Evolutionary conservation across 2,329 filamentous ascomycete genomes (phyloP).

Genomic region (Aureobasidium sp.): DNA sequence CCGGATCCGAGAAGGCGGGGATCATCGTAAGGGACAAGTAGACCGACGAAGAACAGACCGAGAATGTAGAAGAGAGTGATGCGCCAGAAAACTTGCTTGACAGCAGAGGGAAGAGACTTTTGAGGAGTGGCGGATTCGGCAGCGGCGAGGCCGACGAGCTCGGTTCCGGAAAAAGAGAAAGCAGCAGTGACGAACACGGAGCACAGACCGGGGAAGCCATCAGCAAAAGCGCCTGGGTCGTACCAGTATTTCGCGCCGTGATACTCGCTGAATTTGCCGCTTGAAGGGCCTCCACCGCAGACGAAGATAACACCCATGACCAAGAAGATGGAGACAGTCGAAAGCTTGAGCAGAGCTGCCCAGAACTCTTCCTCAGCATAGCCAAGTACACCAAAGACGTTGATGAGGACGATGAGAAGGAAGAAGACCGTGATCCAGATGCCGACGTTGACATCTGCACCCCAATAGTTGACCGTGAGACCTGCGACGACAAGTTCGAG

Average conservation of each 20-base stretch:
- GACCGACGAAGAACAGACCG: slow-evolving; percentile 68
- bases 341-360: slow-evolving; percentile 77
- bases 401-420: slow-evolving; percentile 67
- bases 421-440: slow-evolving; percentile 82
- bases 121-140: slow-evolving; percentile 71
- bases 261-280: slow-evolving; percentile 14
- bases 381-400: slow-evolving; percentile 77
- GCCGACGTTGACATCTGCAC: slow-evolving; percentile 48
- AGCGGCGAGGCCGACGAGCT: slow-evolving; percentile 66
- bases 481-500: slow-evolving; percentile 81
- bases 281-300: slow-evolving; percentile 58
- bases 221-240: slow-evolving; percentile 70
- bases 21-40: slow-evolving; percentile 70
- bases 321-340: slow-evolving; percentile 80
- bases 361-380: slow-evolving; percentile 91
- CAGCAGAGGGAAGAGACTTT: slow-evolving; percentile 73
- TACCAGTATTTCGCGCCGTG: slow-evolving; percentile 60
- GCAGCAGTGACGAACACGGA: slow-evolving; percentile 68
- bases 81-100: slow-evolving; percentile 94
- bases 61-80: slow-evolving; percentile 74
- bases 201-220: slow-evolving; percentile 73
- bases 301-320: slow-evolving; percentile 80
- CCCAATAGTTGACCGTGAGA: slow-evolving; percentile 76
- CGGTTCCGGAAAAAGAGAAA: slow-evolving; percentile 67
- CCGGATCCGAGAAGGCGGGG: slow-evolving; percentile 49